Evolutionary conservation across 2,329 filamentous ascomycete species (phyloP), one percentile per base, ranked within the genome.

Genomic region (Cladophialophora exuberans): DNA sequence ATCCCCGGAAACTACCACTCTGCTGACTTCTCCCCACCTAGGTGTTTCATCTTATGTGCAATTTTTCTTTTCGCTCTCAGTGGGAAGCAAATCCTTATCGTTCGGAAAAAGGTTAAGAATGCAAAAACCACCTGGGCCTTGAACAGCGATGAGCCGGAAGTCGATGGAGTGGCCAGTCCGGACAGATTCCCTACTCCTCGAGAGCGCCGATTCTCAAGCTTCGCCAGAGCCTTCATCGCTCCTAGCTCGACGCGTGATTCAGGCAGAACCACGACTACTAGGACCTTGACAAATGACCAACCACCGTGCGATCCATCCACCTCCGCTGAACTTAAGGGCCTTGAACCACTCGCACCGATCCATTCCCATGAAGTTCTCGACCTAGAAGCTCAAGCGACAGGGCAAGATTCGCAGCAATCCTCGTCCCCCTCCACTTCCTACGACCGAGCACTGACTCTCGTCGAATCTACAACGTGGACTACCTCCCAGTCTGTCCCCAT

Each of bases 31-130:
- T 18, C 3, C 4, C 25, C 4, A 30, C 3, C 9, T 28, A 59
- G 56, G 53, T 45, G 47, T 23, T 48, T 49, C 18, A 60, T 60
- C 25, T 26, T 60, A 4, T 48, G 23, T 15, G 50, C 57, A 7
- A 28, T 59, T 11, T 49, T 25, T 6, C 48, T 59, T 7, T 59
- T 59, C 23, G 44, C 49, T 22, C 41, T 59, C 3, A 59, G 57
- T 20, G 57, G 57, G 4, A 59, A 59, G 26, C 49, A 46, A 17
- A 56, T 59, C 22, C 52, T 59, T 18, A 44, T 38, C 7, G 57
- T 59, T 3, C 57, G 57, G 4, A 42, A 35, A n/a, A 52, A 48
- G 43, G 43, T 59, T 23, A 56, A 59, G 26, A 25, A 30, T n/a
- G 49, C 53, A 30, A 56, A 56, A 30, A 35, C 42, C 38, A 25